These are phyloP conservation scores for Nevesoporus exiguus DNA, from an alignment of 768 basidiomycete genomes.

Conservation along the genomic window DNA sequence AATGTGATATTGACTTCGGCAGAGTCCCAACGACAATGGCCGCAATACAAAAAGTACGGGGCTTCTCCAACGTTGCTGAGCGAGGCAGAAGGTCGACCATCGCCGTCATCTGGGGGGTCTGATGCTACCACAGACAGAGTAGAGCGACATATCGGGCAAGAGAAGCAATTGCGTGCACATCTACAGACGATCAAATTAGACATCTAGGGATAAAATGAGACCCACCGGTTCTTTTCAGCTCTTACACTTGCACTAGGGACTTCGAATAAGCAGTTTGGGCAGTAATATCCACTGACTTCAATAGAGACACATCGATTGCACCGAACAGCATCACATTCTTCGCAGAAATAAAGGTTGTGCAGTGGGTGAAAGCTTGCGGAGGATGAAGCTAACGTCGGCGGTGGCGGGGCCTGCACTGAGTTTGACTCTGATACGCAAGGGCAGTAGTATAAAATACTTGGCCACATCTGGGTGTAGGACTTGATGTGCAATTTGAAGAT, in stretches of 20 bases:
- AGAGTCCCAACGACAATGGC: slow-evolving; percentile 94
- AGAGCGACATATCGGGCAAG: slow-evolving; percentile 90
- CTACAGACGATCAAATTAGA: slow-evolving; percentile 38
- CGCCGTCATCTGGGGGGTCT: slow-evolving; percentile 64
- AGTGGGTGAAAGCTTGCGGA: slow-evolving; percentile 80
- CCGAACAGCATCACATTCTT: slow-evolving; percentile 94
- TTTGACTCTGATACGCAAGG: slow-evolving; percentile 57
- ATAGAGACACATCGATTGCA: slow-evolving; percentile 90
- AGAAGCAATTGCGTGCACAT: slow-evolving; percentile 97
- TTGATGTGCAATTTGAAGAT: neutral
- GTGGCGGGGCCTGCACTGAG: slow-evolving; percentile 52
- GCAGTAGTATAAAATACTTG: slow-evolving; percentile 63
- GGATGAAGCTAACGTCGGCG: slow-evolving; percentile 74
- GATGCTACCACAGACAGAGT: slow-evolving; percentile 90
- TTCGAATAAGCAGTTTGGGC: slow-evolving; percentile 97
- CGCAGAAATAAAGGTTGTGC: slow-evolving; percentile 90
- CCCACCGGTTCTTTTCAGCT: slow-evolving; percentile 91
- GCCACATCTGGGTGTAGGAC: slow-evolving; percentile 34
- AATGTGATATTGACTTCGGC: slow-evolving; percentile 88
- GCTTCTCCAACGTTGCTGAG: slow-evolving; percentile 71
- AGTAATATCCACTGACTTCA: slow-evolving; percentile 97
- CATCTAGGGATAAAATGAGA: slow-evolving; percentile 7
- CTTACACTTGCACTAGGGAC: slow-evolving; percentile 98
- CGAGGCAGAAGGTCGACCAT: slow-evolving; percentile 51
- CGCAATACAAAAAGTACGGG: slow-evolving; percentile 89